Base-by-base conservation (phyloP, 805 yeast genomes). In the Kodamaea kaohsiungensis region DNA sequence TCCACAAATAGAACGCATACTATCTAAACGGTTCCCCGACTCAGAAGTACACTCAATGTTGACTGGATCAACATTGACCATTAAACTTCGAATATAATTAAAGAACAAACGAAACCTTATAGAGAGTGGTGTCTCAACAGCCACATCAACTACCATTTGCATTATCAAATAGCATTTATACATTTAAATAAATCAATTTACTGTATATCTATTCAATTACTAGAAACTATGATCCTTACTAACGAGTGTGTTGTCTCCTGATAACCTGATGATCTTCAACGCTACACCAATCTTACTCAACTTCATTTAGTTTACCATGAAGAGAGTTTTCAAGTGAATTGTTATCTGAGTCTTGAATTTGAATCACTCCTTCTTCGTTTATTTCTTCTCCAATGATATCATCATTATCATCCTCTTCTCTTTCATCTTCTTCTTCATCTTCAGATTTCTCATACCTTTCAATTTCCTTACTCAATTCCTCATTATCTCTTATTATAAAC, bases 401-500 rank as follows among this genome's bases (percentile, higher is more conserved):
- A 8, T 30, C 35, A 5, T 8, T 12, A 3, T 30, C 33, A 6
- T 27, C 33, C 9, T 27, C 35, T 8, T 19, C 30, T 16, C 7
- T n/a, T 22, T 43, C 46, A 7, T 43, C 46, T 3, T 43, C 30
- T 2, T 43, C 30, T 19, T 43, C 25, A 7, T 43, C 46, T 22
- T 43, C 46, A 22, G 18, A n/a, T 27, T 43, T 5, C 19, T 30
- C 35, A 8, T 30, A 30, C 13, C 27, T 19, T 15, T 48, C 51
- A 17, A 27, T 40, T 8, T 48, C 51, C 27, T 39, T 45, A 4
- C 38, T 46, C 22, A 42, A 45, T 4, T 33, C 17, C 22, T 53
- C 52, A 16, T 53, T 53, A 43, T 53, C 55, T 38, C 39, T 53
- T 7, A 37, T 6, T 7, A 48, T 48, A 25, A 43, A 48, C 37